These are phyloP conservation scores for Marchantia polymorpha DNA, from an alignment of 225 moss, liverwort and hornwort species.

Conservation along the genomic window DNA sequence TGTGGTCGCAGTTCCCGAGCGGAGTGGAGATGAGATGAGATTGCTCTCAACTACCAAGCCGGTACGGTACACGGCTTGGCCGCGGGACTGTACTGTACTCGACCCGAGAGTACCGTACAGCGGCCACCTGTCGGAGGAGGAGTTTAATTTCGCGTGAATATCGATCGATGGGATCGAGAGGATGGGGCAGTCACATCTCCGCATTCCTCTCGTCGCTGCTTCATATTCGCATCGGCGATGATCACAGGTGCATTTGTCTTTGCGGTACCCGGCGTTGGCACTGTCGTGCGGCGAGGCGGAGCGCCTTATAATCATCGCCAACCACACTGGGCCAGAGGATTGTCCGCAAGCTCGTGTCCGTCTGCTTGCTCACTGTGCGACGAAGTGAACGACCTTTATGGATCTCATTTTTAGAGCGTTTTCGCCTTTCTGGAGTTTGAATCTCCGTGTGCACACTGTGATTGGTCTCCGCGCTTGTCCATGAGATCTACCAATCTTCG, in stretches of 20 bases:
- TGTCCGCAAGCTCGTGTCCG: neutral
- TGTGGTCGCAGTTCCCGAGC: too few relatives aligned
- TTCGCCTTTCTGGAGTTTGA: neutral
- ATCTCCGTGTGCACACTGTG: neutral
- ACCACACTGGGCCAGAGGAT: neutral
- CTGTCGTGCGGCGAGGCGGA: neutral
- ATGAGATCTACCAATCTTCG: neutral
- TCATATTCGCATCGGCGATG: neutral
- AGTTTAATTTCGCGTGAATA: neutral
- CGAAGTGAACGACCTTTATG: neutral
- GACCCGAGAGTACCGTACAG: neutral
- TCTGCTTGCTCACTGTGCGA: too few relatives aligned
- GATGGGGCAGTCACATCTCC: neutral
- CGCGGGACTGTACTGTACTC: neutral
- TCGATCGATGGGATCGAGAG: neutral
- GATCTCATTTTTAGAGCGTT: neutral
- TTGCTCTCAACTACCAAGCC: neutral
- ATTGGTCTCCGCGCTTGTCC: neutral
- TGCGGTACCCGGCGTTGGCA: neutral
- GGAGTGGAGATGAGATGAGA: too few relatives aligned
- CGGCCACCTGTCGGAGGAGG: neutral
- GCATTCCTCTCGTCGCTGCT: neutral
- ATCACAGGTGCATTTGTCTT: neutral
- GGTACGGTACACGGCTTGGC: neutral
- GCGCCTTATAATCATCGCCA: constrained; percentile 1